Base-by-base conservation (phyloP, 2,329 filamentous ascomycete species). In the Chalara sp. region DNA sequence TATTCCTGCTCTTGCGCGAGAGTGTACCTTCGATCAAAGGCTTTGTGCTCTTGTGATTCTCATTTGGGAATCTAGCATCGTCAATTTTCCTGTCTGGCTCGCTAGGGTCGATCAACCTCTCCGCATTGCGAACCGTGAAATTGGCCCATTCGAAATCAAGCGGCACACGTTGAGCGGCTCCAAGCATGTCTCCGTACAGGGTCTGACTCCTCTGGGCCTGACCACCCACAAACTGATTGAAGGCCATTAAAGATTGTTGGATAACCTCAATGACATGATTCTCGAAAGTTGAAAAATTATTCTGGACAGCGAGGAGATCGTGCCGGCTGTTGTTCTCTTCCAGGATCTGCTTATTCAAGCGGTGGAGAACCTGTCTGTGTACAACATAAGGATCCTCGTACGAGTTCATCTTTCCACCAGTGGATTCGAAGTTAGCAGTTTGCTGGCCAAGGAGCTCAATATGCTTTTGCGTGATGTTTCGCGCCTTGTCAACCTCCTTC, bases 281-380 rank as follows among this genome's bases (percentile, higher is more conserved):
- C 70, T 99, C 93, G 61, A 97, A 99, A 37, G 83, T 76, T 51
- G 85, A 76, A 66, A 97, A 96, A 67, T 89, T 89, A 71, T 86
- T 84, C 71, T 99, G 93, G n/a, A 96, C 87, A 7, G 85, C 80
- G 55, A 99, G 79, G 51, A 97, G 79, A 66, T 99, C 93, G 66
- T 95, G 89, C 57, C 86, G 83, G 72, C 95, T 92, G 74, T 91
- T 95, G 76, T 99, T 99, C 74, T 99, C 93, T 65, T 96, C 89
- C 44, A 89, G 75, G 35, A 97, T 81, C 73, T 99, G 93, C 74
- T 87, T 92, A 77, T 89, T 84, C 50, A 99, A 76, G 42, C 90
- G 84, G 72, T 96, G 80, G 57, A 88, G 72, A 52, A 96, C 83
- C 53, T 88, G 87, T 32, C 92, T 84, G 62, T 86, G 81, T 44